Evolutionary conservation across 176 grass and related monocot species (phyloP), one percentile per base, ranked within the genome.

Genomic region (Oryza coarctata): DNA sequence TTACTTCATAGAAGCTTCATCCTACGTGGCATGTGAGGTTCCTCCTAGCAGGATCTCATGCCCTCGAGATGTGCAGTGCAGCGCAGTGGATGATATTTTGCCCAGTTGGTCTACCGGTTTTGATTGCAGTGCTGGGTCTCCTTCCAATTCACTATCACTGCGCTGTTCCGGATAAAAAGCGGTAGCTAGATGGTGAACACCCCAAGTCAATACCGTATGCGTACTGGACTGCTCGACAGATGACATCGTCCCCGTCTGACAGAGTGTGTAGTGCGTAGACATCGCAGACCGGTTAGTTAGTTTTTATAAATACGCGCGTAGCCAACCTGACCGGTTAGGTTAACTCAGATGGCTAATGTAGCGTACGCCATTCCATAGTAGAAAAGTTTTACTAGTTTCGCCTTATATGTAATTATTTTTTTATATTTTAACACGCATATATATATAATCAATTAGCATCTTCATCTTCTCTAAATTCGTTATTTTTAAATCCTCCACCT

Each of bases 71-170:
- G n/a, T n/a, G n/a, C n/a, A n/a, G n/a, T n/a, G n/a, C n/a, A n/a
- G n/a, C n/a, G n/a, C n/a, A n/a, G n/a, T n/a, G n/a, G n/a, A n/a
- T n/a, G n/a, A n/a, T n/a, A n/a, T n/a, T n/a, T n/a, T n/a, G n/a
- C n/a, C n/a, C n/a, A n/a, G n/a, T n/a, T n/a, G n/a, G n/a, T n/a
- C n/a, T n/a, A n/a, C n/a, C n/a, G n/a, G 25, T n/a, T 29, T 74
- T 87, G 77, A 77, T 85, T 89, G 77, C 71, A 43, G 55, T 13
- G 52, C 43, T 47, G 65, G 87, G 18, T n/a, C 60, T 88, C 82
- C 36, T 36, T 60, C n/a, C 55, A 60, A 25, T 60, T 25, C 81
- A 63, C 47, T 70, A 40, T 75, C 69, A 15, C 27, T 44, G 22
- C 61, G 25, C 49, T 20, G n/a, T 64, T 74, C 58, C 3, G 20